Base-by-base conservation (phyloP, 768 basidiomycete genomes). In the Mycena venus region DNA sequence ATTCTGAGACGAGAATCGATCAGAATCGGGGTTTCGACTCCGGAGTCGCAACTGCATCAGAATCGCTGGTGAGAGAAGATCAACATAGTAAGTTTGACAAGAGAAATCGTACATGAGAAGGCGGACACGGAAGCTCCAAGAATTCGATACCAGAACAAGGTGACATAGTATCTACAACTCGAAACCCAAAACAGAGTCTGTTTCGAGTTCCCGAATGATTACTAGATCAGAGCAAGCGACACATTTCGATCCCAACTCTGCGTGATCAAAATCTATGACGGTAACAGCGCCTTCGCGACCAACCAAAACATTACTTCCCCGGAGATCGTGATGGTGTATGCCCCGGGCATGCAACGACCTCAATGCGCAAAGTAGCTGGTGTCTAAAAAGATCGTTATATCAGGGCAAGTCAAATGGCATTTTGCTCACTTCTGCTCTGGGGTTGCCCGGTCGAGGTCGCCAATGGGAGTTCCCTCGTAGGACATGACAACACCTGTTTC, bases 401-500 rank as follows among this genome's bases (percentile, higher is more conserved):
- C 40, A 44, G 19, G 19, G 40, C 9, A 31, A 42, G 9, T 27
- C 4, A 44, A 44, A 62, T 25, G 4, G 60, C 60, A 31, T 29
- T 62, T 62, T 62, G 60, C 60, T 62, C 40, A 62, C 60, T 31
- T 42, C 40, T 62, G 60, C 38, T 44, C 60, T 27, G 27, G 40
- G 60, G 60, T 62, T n/a, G 40, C 60, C 60, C 60, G 60, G 60
- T 62, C 31, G 49, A 65, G 49, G 32, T 65, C 49, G 63, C 47
- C 47, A 34, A 65, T 53, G 49, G 63, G 63, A 65, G 21, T 65
- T 65, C 49, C 63, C 47, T 65, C 63, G 23, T 51, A 65, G 49
- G 47, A 49, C 63, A 65, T 49, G 63, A 65, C 23, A 34, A 36
- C 47, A n/a, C 63, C 63, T 2, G n/a, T 49, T 65, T 49, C 49